A percentile compares a stretch with the other conserved stretches of the same genome.
Conservation (phyloP, 2,329 filamentous ascomycete genomes). For the Monilinia polystroma region DNA sequence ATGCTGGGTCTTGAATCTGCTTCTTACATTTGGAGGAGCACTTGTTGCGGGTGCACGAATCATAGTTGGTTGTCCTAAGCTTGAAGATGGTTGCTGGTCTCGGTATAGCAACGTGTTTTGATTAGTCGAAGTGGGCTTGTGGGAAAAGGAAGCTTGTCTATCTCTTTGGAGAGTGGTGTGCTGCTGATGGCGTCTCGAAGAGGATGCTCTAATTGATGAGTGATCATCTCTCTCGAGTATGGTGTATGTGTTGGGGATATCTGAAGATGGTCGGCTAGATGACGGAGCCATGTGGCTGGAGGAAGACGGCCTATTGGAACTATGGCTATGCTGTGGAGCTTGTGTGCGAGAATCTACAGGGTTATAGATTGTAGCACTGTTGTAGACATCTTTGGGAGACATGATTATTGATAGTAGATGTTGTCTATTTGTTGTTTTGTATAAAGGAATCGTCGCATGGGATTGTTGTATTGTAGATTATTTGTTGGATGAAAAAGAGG, state of each 20-base stretch:
- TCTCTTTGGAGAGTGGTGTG: slow-evolving; percentile 4
- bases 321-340: neutral
- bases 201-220: neutral
- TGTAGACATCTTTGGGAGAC: slow-evolving; percentile 19
- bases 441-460: neutral
- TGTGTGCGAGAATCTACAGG: neutral
- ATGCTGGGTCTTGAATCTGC: slow-evolving; percentile 7
- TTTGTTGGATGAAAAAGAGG: neutral
- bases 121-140: too few species aligned
- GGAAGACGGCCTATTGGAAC: neutral
- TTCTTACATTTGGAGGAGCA: slow-evolving; percentile 12
- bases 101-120: neutral
- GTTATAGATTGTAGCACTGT: slow-evolving; percentile 5
- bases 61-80: neutral
- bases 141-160: neutral
- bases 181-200: neutral
- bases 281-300: neutral
- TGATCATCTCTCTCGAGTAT: slow-evolving; percentile 4
- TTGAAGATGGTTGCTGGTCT: slow-evolving; percentile 6
- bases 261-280: neutral
- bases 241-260: neutral
- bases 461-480: neutral
- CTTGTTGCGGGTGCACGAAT: slow-evolving; percentile 11
- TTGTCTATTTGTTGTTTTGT: neutral
- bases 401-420: neutral